Base-by-base conservation (phyloP, 495 filamentous ascomycete species). In the Cercophora newfieldiana region DNA sequence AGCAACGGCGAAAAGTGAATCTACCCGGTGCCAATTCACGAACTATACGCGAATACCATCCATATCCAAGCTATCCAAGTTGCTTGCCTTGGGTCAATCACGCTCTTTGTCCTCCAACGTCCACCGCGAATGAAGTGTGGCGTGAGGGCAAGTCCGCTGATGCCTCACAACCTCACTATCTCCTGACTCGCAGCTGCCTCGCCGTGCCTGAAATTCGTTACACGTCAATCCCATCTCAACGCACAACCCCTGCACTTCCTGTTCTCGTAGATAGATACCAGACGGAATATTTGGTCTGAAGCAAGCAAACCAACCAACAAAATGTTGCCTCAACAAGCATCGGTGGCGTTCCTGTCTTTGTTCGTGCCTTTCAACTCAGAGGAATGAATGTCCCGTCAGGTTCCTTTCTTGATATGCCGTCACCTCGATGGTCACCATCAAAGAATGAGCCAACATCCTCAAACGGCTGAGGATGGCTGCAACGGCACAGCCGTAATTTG, bases 171-270 rank as follows among this genome's bases (percentile, higher is more conserved):
- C 25, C 26, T 24, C 49, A 33, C 14, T n/a, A 30, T 56, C 61
- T 56, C 61, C 61, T 63, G 61, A 56, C 47, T 62, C 60, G 47
- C 16, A 29, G 6, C 16, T 33, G 29, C 19, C 50, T 53, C 50
- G 21, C 48, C n/a, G 21, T 58, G 55, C 29, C 55, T 33, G 25
- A 21, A 33, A 21, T 19, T 58, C 26, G 25, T 21, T 24, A 28
- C 51, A 55, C 24, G 22, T 55, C n/a, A n/a, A n/a, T n/a, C n/a
- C n/a, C 44, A 49, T 47, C 37, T 47, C 37, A 47, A 47, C 44
- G 44, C 44, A 19, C 44, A 49, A 44, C 18, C 37, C 37, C 3
- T 44, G 10, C 30, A 33, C 4, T 5, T 12, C 30, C 30, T 33
- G 30, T 5, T 12, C 30, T 33, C 12, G 30, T 4, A 4, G 5